Percentiles rank a stretch among this genome's conserved stretches.
phyloP scores from a whole-genome alignment of 1,139 yeast genomes.

The Kurtzmaniella quercitrusa region DNA sequence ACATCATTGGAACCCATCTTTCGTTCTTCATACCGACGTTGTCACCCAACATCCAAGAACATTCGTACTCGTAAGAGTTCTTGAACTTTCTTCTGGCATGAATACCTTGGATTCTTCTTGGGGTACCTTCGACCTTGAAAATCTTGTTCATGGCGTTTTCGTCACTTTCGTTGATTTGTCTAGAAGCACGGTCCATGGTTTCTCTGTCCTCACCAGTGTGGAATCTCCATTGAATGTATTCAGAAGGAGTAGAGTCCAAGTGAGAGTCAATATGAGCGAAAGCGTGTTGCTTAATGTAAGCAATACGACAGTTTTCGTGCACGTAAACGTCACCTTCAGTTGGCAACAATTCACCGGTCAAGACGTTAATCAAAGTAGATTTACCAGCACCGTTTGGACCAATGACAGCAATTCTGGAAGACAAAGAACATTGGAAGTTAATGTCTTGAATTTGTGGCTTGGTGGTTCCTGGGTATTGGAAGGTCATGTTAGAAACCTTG shows the following conservation, averaged over 20 bases:
- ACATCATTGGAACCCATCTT: slow-evolving; percentile 99
- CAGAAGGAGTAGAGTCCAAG: slow-evolving; percentile 98
- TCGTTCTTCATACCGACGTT: slow-evolving; percentile 98
- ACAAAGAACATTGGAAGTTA: slow-evolving; percentile 96
- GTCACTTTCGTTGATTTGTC: slow-evolving; percentile 95
- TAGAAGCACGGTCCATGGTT: slow-evolving; percentile 99
- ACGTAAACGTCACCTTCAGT: slow-evolving; percentile 98
- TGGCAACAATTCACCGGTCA: slow-evolving; percentile 99
- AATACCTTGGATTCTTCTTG: slow-evolving; percentile 94
- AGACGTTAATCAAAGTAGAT: slow-evolving; percentile 95
- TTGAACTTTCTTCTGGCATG: slow-evolving; percentile 99
- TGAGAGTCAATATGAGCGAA: slow-evolving; percentile 98
- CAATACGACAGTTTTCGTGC: slow-evolving; percentile 99
- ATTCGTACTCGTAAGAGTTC: slow-evolving; percentile 99
- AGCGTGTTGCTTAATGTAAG: slow-evolving; percentile 99
- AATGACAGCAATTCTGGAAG: slow-evolving; percentile 99
- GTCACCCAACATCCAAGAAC: slow-evolving; percentile 95
- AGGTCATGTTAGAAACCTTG: slow-evolving; percentile 91
- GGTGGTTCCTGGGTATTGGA: slow-evolving; percentile 98
- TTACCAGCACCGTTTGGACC: slow-evolving; percentile 99
- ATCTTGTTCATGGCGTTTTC: slow-evolving; percentile 99
- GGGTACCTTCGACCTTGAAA: slow-evolving; percentile 97
- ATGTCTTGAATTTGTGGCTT: slow-evolving; percentile 90
- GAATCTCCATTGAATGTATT: slow-evolving; percentile 99
- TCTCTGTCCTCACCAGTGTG: slow-evolving; percentile 99